Conservation (phyloP, 805 yeast species). For the Ogataea salicorniae region DNA sequence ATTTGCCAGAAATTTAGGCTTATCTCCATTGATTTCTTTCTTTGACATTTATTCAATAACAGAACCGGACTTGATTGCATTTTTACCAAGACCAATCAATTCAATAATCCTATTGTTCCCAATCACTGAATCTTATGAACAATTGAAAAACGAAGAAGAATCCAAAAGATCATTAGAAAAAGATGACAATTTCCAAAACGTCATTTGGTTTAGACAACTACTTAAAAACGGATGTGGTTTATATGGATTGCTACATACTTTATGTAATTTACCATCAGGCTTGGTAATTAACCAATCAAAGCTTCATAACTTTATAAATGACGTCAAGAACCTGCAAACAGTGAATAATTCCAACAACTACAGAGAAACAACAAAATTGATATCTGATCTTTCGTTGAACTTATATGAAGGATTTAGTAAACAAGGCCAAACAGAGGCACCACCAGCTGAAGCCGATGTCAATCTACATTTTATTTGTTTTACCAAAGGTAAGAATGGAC, state of each 20-base stretch:
- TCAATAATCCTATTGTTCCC: conserved; percentile 84
- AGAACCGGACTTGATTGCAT: conserved; percentile 74
- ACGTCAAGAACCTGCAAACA: conserved; percentile 3
- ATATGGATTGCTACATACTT: conserved; percentile 71
- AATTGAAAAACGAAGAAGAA: conserved; percentile 33
- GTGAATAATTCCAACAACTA: conserved; percentile 19
- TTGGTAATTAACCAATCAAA: conserved; percentile 36
- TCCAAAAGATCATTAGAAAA: conserved; percentile 11
- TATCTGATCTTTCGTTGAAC: conserved; percentile 21
- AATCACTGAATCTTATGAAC: conserved; percentile 56
- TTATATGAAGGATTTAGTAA: conserved; percentile 40
- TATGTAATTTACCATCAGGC: conserved; percentile 42
- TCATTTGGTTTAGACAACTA: conserved; percentile 81
- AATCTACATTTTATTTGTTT: conserved; percentile 78
- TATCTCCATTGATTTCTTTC: conserved; percentile 54
- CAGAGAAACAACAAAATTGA: conserved; percentile 23
- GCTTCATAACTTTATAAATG: conserved; percentile 18
- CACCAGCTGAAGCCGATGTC: conserved; percentile 47
- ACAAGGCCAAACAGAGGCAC: conserved; percentile 66
- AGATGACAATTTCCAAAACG: conserved; percentile 29
- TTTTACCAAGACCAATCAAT: conserved; percentile 75
- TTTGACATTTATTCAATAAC: conserved; percentile 81
- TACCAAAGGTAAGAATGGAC: conserved; percentile 47
- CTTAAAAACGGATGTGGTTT: conserved; percentile 90
- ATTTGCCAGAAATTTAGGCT: conserved; percentile 65